Conservation (phyloP, 352 stramenopile genomes). For the Globisporangium yorkense region DNA sequence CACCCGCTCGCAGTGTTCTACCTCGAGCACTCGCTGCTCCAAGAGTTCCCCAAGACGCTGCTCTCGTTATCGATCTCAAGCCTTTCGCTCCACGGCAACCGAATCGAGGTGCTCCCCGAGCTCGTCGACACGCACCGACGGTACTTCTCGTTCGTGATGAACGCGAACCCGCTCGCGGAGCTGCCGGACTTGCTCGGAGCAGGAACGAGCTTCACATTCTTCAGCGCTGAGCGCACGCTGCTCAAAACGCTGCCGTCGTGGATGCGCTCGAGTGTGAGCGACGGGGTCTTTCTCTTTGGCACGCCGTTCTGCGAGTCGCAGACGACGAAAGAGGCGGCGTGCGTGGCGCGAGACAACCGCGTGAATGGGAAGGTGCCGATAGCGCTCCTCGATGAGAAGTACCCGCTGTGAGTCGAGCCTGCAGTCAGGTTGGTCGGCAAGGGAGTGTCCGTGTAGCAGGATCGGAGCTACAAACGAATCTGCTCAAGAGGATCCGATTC, state of each 20-base stretch:
- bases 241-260: neutral
- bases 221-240: conserved; percentile 2
- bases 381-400: neutral
- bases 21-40: conserved; percentile 6
- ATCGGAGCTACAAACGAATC: no score
- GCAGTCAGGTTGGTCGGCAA: no score
- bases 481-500: no score
- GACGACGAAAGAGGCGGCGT: neutral
- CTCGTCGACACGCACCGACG: conserved; percentile 7
- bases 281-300: neutral
- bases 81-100: conserved; percentile 8
- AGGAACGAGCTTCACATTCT: neutral
- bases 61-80: neutral
- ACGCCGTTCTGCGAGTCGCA: conserved; percentile 3
- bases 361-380: neutral
- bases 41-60: conserved; percentile 2
- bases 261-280: neutral
- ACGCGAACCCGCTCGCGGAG: neutral
- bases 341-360: neutral
- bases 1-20: conserved; percentile 1
- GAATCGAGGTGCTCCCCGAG: conserved; percentile 2
- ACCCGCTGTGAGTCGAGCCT: neutral
- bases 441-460: no score
- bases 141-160: conserved; percentile 4
- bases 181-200: neutral